These are phyloP conservation scores for Dalbergia oliveri DNA, from an alignment of 306 rosid species.

Conservation along the genomic window DNA sequence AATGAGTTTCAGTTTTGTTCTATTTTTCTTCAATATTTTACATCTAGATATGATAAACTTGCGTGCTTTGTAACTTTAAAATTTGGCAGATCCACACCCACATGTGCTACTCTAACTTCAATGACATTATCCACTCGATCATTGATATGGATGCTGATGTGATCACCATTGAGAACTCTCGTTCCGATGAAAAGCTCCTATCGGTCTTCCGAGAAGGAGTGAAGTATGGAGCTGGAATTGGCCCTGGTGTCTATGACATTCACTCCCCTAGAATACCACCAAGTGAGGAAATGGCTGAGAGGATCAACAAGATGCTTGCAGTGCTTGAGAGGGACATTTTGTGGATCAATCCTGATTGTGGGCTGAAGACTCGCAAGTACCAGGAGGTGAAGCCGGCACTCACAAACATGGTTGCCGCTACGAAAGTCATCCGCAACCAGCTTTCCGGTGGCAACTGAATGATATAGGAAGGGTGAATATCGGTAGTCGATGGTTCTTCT, in stretches of 20 bases:
- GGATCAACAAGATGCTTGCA: constrained; percentile 89
- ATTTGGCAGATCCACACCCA: constrained; percentile 83
- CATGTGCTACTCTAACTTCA: constrained; percentile 95
- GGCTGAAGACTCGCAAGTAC: constrained; percentile 89
- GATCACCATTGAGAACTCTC: constrained; percentile 92
- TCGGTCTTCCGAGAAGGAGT: constrained; percentile 93
- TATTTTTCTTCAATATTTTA: background rate
- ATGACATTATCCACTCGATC: constrained; percentile 91
- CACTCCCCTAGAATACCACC: constrained; percentile 93
- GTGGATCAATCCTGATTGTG: constrained; percentile 93
- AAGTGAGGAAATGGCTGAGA: constrained; percentile 84
- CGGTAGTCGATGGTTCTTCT: constrained; percentile 24
- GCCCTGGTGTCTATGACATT: constrained; percentile 90
- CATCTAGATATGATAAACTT: background rate
- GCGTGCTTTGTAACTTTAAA: constrained; percentile 40
- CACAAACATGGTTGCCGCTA: constrained; percentile 77
- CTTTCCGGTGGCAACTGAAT: constrained; percentile 73
- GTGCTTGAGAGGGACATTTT: constrained; percentile 83
- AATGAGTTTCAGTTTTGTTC: background rate
- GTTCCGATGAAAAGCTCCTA: constrained; percentile 90
- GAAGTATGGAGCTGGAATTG: constrained; percentile 91
- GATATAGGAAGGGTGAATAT: constrained; percentile 35
- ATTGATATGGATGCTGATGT: constrained; percentile 95
- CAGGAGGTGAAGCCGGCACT: constrained; percentile 85
- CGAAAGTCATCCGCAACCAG: constrained; percentile 75